Evolutionary conservation across 2,329 filamentous ascomycete genomes (phyloP), one percentile per base, ranked within the genome.

Genomic region (Aspergillus flavus): DNA sequence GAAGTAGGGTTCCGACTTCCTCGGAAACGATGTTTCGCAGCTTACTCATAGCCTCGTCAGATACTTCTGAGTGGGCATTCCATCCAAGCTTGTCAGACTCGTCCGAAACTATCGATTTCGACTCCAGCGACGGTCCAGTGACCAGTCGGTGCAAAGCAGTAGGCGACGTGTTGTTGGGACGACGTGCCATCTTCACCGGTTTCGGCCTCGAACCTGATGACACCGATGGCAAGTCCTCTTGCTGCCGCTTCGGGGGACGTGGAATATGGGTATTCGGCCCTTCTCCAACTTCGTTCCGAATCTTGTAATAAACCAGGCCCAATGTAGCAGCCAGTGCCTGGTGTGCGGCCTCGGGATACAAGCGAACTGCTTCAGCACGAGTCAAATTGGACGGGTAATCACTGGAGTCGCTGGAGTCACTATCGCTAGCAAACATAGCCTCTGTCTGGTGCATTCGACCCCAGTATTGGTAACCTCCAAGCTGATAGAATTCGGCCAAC

Each of bases 281-380:
- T 58, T 79, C 76, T 5, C 77, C 76, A 9, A 77, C 73, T 64
- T 78, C 75, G 45, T 80, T 80, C 19, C 75, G 75, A 55, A 80
- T 79, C 66, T 79, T 79, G 65, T 75, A 77, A 59, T 79, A 80
- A 1, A 79, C 73, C n/a, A 80, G 64, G 46, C 78, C 78, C 26
- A 79, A 56, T 1, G 75, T 78, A 12, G 77, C 77, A 26, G 77
- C 78, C 7, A 80, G 68, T 12, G 77, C 77, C 60, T 79, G 77
- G 61, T 79, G 78, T 34, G 76, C 77, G 19, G 76, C 74, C 61
- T 80, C 78, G 1, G 78, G 78, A 63, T 71, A 78, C 34, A 70
- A 68, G 30, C 72, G 69, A 32, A 75, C 72, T 43, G 78, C 78
- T 63, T 79, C 76, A 14, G 75, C 70, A 9, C 72, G 75, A 5